Evolutionary conservation across 2,329 filamentous ascomycete genomes (phyloP).

Genomic region (Diplodia sapinea): DNA sequence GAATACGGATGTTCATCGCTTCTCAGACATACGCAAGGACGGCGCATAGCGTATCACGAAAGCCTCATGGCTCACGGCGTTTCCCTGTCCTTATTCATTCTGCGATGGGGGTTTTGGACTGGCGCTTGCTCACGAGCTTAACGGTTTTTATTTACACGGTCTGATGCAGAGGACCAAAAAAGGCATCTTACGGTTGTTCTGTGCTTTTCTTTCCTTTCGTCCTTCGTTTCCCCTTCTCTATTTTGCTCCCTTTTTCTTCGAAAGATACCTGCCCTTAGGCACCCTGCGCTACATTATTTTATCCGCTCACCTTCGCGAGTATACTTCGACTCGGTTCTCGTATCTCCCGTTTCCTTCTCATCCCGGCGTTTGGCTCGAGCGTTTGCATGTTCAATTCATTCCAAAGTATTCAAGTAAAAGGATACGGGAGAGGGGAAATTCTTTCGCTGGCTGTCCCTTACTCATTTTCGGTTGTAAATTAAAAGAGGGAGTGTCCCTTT

Average conservation of each 20-base stretch:
- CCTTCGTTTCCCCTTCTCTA: neutral
- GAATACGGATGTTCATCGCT: neutral
- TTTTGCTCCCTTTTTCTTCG: neutral
- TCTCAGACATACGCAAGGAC: neutral
- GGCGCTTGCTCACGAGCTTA: neutral
- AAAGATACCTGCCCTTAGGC: constrained; percentile 22
- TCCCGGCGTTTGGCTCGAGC: neutral
- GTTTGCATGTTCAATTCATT: neutral
- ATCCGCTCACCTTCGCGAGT: neutral
- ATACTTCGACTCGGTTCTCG: neutral
- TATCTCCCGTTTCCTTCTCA: neutral
- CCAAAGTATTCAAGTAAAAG: too few species aligned
- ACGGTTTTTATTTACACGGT: neutral
- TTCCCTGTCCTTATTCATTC: neutral
- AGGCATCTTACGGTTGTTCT: neutral
- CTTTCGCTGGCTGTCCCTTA: too few species aligned
- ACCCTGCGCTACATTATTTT: neutral
- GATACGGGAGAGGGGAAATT: too few species aligned
- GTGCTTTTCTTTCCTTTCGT: neutral
- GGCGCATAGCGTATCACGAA: neutral
- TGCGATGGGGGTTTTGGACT: neutral
- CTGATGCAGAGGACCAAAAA: neutral
- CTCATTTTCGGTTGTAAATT: too few species aligned
- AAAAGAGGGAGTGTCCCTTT: too few species aligned
- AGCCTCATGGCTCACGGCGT: neutral